Evolutionary conservation across 441 rosid species (phyloP), one percentile per base, ranked within the genome.

Genomic region (Adansonia grandidieri): DNA sequence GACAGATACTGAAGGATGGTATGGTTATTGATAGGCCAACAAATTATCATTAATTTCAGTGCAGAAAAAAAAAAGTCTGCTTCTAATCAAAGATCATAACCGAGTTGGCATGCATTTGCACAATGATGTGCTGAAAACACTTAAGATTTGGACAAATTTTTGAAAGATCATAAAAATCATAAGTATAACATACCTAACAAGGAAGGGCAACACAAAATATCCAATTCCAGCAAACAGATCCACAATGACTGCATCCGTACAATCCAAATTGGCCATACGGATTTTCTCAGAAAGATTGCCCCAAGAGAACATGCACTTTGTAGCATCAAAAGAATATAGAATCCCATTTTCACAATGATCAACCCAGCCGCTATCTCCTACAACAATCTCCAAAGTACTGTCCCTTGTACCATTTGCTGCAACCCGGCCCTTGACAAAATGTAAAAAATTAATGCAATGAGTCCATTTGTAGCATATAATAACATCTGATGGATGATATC

Each of bases 291-390:
- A 93, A 73, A 95, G 98, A 88, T 95, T 95, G 8, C 98, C 98
- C 97, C 97, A 95, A 24, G 98, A 95, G 82, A 95, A 95, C 96
- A 95, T 95, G 88, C 99, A 96, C 83, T 89, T 94, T 42, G 97
- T 90, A 68, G 96, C 93, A 83, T 96, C 89, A 81, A 96, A 96
- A 76, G 98, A 92, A 86, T 92, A 95, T 64, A 89, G 78, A 71
- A 95, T 88, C 56, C 95, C 98, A 82, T 88, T 93, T 85, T 95
- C 98, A 74, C 91, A 82, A 77, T 91, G 98, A 72, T 87, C 85
- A 17, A 95, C 97, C 98, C 98, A 94, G 54, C 99, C 98, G 81
- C 88, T 81, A 81, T 91, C 93, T 82, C 98, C 99, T 44, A 88
- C 86, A 60, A 92, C 92, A 75, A 92, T 89, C 88, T 93, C 92